These are phyloP conservation scores for Auriscalpium vulgare DNA, from an alignment of 768 basidiomycete species.

Conservation along the genomic window DNA sequence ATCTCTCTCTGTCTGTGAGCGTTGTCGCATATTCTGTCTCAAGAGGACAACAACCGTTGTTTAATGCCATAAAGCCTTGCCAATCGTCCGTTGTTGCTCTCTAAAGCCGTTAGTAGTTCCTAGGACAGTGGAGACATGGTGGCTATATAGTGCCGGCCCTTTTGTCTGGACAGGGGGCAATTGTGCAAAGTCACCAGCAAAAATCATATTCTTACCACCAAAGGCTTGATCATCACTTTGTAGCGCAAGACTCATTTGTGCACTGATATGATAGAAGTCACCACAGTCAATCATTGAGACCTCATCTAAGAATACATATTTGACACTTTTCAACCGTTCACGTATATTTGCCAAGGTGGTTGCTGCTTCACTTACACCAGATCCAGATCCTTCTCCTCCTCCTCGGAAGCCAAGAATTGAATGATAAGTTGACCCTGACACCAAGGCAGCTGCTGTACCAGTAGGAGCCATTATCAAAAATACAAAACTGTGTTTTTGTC, in stretches of 20 bases:
- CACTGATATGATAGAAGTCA: constrained; percentile 21
- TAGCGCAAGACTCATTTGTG: constrained; percentile 14
- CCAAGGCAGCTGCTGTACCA: constrained; percentile 10
- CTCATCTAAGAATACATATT: constrained; percentile 37
- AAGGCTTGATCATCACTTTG: constrained; percentile 19
- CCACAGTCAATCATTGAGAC: constrained; percentile 33
- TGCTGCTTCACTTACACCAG: neutral
- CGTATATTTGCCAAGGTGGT: neutral
- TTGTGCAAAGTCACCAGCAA: constrained; percentile 41
- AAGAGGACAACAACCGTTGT: constrained; percentile 16
- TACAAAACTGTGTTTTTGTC: neutral
- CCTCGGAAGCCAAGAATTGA: constrained; percentile 6
- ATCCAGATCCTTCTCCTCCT: neutral
- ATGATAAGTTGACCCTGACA: constrained; percentile 19
- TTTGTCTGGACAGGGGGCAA: constrained; percentile 24
- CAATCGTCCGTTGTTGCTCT: constrained; percentile 7
- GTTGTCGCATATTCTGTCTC: constrained; percentile 15
- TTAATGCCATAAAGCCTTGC: constrained; percentile 14
- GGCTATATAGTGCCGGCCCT: constrained; percentile 16
- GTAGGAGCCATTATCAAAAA: constrained; percentile 16
- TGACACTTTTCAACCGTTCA: constrained; percentile 18
- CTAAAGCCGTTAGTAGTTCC: neutral
- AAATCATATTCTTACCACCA: constrained; percentile 34
- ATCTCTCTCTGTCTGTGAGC: constrained; percentile 17
- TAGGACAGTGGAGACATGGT: neutral